phyloP scores from a whole-genome alignment of 2,329 filamentous ascomycete species.

The Fusarium sp. region DNA sequence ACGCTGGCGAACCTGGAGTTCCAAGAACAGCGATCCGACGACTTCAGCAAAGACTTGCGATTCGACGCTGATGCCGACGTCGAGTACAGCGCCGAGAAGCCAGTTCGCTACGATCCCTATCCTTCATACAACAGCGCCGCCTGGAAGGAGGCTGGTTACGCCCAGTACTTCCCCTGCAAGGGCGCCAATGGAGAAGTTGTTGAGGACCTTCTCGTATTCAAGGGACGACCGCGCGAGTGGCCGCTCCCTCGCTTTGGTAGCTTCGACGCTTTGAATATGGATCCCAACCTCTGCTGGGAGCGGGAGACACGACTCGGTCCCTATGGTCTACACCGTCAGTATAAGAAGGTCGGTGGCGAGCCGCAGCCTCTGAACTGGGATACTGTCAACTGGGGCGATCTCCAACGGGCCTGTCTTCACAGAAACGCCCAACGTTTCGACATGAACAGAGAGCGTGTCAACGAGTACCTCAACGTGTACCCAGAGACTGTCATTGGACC shows the following conservation, averaged over 20 bases:
- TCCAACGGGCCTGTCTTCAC: conserved; percentile 75
- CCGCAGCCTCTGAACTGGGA: conserved; percentile 67
- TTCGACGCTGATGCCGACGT: conserved; percentile 50
- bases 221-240: conserved; percentile 69
- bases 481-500: conserved; percentile 47
- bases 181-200: conserved; percentile 71
- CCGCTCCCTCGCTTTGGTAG: conserved; percentile 73
- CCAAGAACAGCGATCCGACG: conserved; percentile 52
- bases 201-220: conserved; percentile 74
- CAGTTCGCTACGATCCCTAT: conserved; percentile 76
- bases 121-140: conserved; percentile 73
- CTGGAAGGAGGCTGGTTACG: conserved; percentile 69
- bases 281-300: conserved; percentile 75
- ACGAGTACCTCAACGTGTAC: conserved; percentile 59
- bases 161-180: conserved; percentile 71
- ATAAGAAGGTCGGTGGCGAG: conserved; percentile 57
- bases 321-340: conserved; percentile 68
- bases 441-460: conserved; percentile 53
- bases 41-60: conserved; percentile 47
- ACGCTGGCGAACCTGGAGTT: conserved; percentile 62
- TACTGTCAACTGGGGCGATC: conserved; percentile 75
- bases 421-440: conserved; percentile 75
- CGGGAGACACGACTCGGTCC: conserved; percentile 76
- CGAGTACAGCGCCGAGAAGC: conserved; percentile 59
- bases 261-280: conserved; percentile 69